Base-by-base conservation (phyloP, 257 asterid species). In the Paraleonurus japonicus region DNA sequence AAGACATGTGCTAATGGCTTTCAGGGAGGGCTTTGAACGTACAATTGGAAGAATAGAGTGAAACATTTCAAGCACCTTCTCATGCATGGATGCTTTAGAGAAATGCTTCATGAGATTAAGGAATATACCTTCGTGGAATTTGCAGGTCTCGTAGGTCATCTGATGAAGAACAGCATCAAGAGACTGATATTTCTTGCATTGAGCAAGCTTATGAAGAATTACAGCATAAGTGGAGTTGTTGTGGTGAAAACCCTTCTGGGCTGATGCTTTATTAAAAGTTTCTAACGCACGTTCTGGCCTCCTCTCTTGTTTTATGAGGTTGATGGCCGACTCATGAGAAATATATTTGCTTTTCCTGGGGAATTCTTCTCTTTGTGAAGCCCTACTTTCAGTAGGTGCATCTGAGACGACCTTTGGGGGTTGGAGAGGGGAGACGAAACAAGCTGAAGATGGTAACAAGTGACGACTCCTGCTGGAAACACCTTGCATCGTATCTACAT, bases 121-220 rank as follows among this genome's bases (percentile, higher is more conserved):
- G 75, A 91, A 94, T 75, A 94, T 41, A 64, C 97, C 96, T 75
- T 94, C 97, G 37, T 86, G 81, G 79, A 94, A 94, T 77, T 78
- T 84, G 87, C 99, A 94, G 53, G 97, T 88, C 85, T 91, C 99
- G 2, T 87, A 86, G 60, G 84, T 80, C 99, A 94, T 94, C 74
- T 75, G 95, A 73, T 83, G 90, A 80, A 94, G 88, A 73, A 91
- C 85, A 59, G 73, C 85, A 67, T 89, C 93, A 19, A 91, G 75
- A 63, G 79, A 76, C 78, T 79, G 77, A 57, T 86, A 89, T 62
- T 75, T 85, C 84, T 81, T 86, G 83, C 82, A 78, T 37, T 66
- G 83, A 24, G 96, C 97, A 28, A 94, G 92, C 85, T 88, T 91
- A 35, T 89, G 81, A 48, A 94, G 97, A 72, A 94, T 82, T 53